These are phyloP conservation scores for Chalaropsis ovoidea DNA, from an alignment of 2,329 filamentous ascomycete genomes.

Conservation along the genomic window DNA sequence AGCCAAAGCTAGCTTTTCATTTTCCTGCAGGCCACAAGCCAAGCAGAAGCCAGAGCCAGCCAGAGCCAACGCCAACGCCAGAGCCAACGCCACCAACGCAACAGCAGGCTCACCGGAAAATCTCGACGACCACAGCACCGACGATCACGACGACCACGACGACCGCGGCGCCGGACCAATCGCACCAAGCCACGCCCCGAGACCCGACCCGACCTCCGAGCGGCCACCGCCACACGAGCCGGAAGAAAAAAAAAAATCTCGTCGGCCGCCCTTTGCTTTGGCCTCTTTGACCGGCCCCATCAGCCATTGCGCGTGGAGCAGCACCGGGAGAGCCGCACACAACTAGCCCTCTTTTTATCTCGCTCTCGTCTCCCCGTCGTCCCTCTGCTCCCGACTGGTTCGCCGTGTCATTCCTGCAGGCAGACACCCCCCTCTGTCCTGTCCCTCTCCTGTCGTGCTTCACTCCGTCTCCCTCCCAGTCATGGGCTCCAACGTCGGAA, in stretches of 20 bases:
- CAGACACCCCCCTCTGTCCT: not conserved
- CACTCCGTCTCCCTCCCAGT: not conserved
- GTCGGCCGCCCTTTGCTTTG: not conserved
- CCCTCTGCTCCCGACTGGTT: not conserved
- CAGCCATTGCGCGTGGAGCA: slow-evolving; percentile 16
- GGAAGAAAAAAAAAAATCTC: no score
- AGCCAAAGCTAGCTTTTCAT: not conserved
- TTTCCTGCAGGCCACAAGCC: not conserved
- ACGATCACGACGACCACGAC: no score
- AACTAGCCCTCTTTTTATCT: not conserved
- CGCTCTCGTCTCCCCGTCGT: not conserved
- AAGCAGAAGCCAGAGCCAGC: not conserved
- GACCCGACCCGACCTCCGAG: not conserved
- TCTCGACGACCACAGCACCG: no score
- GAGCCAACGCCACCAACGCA: not conserved
- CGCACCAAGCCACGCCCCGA: no score
- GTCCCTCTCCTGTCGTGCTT: not conserved
- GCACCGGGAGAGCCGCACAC: not conserved
- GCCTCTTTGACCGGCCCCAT: not conserved
- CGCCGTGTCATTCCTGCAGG: no score
- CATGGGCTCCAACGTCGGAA: slow-evolving; percentile 32
- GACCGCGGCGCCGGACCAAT: no score
- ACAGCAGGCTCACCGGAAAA: not conserved
- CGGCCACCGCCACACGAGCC: not conserved
- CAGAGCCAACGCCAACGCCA: no score